Conservation (phyloP, 1,139 yeast species). For the Pichia sorboxylosa region DNA sequence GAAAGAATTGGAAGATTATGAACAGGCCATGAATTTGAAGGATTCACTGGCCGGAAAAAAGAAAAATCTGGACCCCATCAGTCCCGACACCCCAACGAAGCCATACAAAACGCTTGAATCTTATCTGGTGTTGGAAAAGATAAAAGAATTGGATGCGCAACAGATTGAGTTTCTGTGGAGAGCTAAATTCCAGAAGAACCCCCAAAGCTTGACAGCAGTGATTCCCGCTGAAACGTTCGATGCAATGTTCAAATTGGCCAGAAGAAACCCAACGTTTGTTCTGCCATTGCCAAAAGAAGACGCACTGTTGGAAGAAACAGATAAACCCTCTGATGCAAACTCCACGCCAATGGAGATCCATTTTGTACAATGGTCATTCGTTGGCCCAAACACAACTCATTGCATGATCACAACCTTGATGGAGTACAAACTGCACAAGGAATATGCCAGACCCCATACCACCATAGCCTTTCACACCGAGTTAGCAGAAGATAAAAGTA, state of each 20-base stretch:
- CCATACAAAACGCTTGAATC: slow-evolving; percentile 67
- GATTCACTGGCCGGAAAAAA: slow-evolving; percentile 16
- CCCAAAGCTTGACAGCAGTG: slow-evolving; percentile 53
- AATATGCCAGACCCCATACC: slow-evolving; percentile 91
- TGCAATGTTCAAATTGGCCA: slow-evolving; percentile 53
- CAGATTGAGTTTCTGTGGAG: slow-evolving; percentile 85
- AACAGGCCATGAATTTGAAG: slow-evolving; percentile 28
- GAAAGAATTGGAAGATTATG: slow-evolving; percentile 50
- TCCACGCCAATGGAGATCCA: slow-evolving; percentile 56
- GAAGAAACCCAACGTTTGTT: slow-evolving; percentile 63
- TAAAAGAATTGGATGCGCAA: slow-evolving; percentile 40
- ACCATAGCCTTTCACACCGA: slow-evolving; percentile 84
- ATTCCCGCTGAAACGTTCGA: slow-evolving; percentile 47
- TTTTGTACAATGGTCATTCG: slow-evolving; percentile 88
- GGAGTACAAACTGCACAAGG: slow-evolving; percentile 83
- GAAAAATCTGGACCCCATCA: slow-evolving; percentile 34
- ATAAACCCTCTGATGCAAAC: slow-evolving; percentile 26
- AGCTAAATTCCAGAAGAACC: slow-evolving; percentile 62
- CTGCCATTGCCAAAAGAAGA: slow-evolving; percentile 47
- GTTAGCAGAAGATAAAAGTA: slow-evolving; percentile 43
- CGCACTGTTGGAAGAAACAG: slow-evolving; percentile 19
- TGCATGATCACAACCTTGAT: slow-evolving; percentile 87
- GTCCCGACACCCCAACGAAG: slow-evolving; percentile 31
- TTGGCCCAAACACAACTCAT: slow-evolving; percentile 75
- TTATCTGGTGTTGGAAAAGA: slow-evolving; percentile 58